A percentile compares a stretch with the other conserved stretches of the same genome.
phyloP scores from a whole-genome alignment of 495 filamentous ascomycete genomes.

The Annulohypoxylon maeteangense region DNA sequence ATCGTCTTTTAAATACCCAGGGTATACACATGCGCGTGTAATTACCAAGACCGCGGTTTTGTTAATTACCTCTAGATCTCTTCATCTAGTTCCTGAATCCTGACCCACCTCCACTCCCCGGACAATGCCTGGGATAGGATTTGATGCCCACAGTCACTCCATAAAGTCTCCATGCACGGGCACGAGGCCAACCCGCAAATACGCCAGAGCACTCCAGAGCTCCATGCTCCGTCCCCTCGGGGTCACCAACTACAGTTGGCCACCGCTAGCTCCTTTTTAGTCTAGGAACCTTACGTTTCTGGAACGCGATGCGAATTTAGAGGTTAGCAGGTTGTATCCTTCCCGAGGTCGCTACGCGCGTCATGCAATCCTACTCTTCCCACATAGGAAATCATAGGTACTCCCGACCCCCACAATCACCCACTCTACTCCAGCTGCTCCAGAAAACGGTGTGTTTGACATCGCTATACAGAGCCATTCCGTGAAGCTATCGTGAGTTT shows the following conservation, averaged over 20 bases:
- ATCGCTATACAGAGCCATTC: not conserved
- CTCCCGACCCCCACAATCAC: conserved; percentile 19
- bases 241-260: conserved; percentile 21
- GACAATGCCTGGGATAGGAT: conserved; percentile 13
- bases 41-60: conserved; percentile 20
- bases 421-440: not conserved
- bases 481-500: conserved; percentile 27
- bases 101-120: conserved; percentile 40
- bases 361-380: conserved; percentile 23
- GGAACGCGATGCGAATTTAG: conserved; percentile 16
- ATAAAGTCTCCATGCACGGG: conserved; percentile 31
- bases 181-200: conserved; percentile 41
- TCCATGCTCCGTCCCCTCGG: conserved; percentile 31
- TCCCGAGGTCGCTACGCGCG: conserved; percentile 30
- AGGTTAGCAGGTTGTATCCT: conserved; percentile 21
- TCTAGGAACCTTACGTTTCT: conserved; percentile 22
- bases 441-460: not conserved
- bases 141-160: conserved; percentile 25
- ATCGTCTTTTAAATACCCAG: conserved; percentile 22
- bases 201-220: conserved; percentile 40
- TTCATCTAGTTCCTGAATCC: conserved; percentile 1
- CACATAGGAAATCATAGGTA: conserved; percentile 4
- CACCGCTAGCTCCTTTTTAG: conserved; percentile 9
- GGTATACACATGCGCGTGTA: not conserved
- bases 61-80: conserved; percentile 8